phyloP scores from a whole-genome alignment of 2,329 filamentous ascomycete genomes.

The Aplosporella prunicola region DNA sequence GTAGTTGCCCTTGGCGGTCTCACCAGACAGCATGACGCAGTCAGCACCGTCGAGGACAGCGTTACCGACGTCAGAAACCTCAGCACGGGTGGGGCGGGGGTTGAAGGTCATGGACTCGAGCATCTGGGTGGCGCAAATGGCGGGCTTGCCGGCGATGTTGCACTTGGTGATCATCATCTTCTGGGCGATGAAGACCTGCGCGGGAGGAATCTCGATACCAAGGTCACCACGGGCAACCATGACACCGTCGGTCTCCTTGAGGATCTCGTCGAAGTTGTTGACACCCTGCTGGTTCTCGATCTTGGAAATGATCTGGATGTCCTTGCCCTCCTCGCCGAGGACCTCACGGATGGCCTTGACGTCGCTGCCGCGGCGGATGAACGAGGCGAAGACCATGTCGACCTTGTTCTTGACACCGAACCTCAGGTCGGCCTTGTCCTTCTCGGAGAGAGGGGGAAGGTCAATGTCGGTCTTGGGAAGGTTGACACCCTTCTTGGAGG shows the following conservation, averaged over 20 bases:
- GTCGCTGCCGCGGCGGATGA: constrained; percentile 90
- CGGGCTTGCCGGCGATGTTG: constrained; percentile 97
- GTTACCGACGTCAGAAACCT: constrained; percentile 98
- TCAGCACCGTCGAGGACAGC: constrained; percentile 95
- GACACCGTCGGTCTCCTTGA: constrained; percentile 92
- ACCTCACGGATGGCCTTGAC: constrained; percentile 87
- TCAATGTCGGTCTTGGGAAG: constrained; percentile 98
- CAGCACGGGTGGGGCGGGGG: constrained; percentile 91
- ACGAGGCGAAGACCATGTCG: constrained; percentile 98
- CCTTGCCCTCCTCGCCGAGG: constrained; percentile 81
- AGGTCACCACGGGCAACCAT: constrained; percentile 99
- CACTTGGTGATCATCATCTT: constrained; percentile 99
- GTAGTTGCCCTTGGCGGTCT: constrained; percentile 97
- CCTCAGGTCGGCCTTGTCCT: constrained; percentile 86
- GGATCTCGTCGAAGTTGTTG: constrained; percentile 98
- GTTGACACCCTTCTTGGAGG: constrained; percentile 98
- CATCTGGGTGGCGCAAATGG: constrained; percentile 99
- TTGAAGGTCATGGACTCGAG: constrained; percentile 99
- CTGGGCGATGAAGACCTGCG: constrained; percentile 97
- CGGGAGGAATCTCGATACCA: constrained; percentile 96
- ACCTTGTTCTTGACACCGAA: constrained; percentile 99
- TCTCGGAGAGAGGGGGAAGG: constrained; percentile 92
- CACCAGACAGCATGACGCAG: constrained; percentile 98
- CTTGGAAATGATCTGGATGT: constrained; percentile 99
- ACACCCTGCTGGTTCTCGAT: constrained; percentile 99